These are phyloP conservation scores for Myxozyma mucilagina DNA, from an alignment of 805 yeast genomes.

Conservation along the genomic window DNA sequence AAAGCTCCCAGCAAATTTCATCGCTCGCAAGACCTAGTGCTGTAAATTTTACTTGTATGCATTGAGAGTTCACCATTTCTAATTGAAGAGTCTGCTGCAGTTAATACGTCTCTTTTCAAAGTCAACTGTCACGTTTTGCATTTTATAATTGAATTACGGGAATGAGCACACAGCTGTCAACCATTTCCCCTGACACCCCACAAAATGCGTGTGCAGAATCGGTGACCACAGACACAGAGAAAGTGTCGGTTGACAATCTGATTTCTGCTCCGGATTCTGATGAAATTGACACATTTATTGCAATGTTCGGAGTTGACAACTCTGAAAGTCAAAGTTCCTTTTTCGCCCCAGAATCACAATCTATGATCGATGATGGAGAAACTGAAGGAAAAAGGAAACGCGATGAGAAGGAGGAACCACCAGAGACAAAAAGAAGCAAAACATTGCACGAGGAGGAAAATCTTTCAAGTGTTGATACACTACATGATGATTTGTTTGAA, in stretches of 20 bases:
- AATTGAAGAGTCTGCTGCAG: background rate
- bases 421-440: too few species aligned
- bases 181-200: background rate
- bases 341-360: background rate
- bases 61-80: background rate
- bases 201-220: background rate
- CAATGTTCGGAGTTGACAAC: background rate
- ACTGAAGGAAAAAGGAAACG: background rate
- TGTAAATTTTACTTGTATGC: too few species aligned
- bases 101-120: background rate
- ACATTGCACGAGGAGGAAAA: too few species aligned
- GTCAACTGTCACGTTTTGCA: background rate
- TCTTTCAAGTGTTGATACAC: too few species aligned
- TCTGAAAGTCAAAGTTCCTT: background rate
- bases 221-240: background rate
- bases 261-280: background rate
- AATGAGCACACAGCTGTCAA: conserved; percentile 1
- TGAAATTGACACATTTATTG: background rate
- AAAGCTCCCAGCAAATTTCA: too few species aligned
- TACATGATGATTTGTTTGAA: too few species aligned
- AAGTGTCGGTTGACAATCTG: background rate
- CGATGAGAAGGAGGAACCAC: too few species aligned
- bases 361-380: background rate
- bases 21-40: too few species aligned
- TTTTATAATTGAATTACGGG: background rate